phyloP scores from a whole-genome alignment of 177 flowering plant species.

The Vitis hybrid region DNA sequence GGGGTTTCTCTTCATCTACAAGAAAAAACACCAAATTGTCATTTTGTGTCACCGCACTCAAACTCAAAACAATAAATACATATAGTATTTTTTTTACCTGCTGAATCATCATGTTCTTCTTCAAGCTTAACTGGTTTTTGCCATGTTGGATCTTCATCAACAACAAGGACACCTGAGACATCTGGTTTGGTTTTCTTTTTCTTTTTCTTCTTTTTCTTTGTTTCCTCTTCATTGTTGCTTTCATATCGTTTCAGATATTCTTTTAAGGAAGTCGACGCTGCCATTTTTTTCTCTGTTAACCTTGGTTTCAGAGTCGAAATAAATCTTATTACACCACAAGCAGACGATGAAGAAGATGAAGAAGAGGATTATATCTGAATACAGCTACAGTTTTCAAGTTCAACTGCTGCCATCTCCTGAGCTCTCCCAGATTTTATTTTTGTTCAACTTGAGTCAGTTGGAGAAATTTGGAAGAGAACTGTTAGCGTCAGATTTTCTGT shows the following conservation, averaged over 20 bases:
- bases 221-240: conserved; percentile 34
- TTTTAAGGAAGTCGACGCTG: conserved; percentile 44
- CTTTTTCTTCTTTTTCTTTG: conserved; percentile 59
- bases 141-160: conserved; percentile 95
- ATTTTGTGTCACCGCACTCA: not conserved
- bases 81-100: conserved; percentile 35
- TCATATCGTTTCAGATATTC: conserved; percentile 80
- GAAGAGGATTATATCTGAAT: too few species aligned
- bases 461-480: too few species aligned
- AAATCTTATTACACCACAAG: too few species aligned
- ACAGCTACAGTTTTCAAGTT: too few species aligned
- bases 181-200: conserved; percentile 38
- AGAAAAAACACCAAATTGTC: not conserved
- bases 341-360: too few species aligned
- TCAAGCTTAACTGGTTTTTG: conserved; percentile 57
- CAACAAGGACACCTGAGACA: conserved; percentile 49
- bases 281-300: conserved; percentile 15
- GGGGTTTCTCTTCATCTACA: conserved; percentile 71
- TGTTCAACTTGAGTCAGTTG: too few species aligned
- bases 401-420: too few species aligned
- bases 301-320: too few species aligned
- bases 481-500: too few species aligned
- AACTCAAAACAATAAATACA: not conserved
- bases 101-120: conserved; percentile 63
- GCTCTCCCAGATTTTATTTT: too few species aligned